Conservation (phyloP, 2,329 filamentous ascomycete genomes). For the Ophiostoma sp. region DNA sequence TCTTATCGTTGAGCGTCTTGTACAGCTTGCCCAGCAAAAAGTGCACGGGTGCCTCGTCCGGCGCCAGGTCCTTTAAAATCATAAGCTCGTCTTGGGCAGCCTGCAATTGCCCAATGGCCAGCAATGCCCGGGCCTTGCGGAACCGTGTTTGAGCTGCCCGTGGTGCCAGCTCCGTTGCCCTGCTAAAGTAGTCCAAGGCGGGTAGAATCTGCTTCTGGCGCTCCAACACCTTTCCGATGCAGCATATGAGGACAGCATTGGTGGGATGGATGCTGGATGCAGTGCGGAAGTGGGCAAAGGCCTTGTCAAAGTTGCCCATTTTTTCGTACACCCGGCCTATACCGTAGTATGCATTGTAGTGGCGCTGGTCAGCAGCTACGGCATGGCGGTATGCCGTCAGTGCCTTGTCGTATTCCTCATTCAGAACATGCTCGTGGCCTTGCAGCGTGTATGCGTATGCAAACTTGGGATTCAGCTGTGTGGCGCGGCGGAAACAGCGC, state of each 20-base stretch:
- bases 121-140: slow-evolving; percentile 83
- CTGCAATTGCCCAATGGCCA: slow-evolving; percentile 66
- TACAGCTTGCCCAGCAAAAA: slow-evolving; percentile 86
- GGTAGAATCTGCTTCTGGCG: slow-evolving; percentile 76
- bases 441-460: slow-evolving; percentile 95
- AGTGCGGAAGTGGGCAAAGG: slow-evolving; percentile 83
- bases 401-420: slow-evolving; percentile 96
- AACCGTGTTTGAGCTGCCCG: slow-evolving; percentile 78
- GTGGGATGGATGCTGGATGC: slow-evolving; percentile 87
- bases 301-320: slow-evolving; percentile 83
- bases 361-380: slow-evolving; percentile 77
- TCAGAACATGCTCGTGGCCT: slow-evolving; percentile 90
- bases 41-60: slow-evolving; percentile 93
- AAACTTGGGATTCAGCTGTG: slow-evolving; percentile 82
- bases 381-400: slow-evolving; percentile 80
- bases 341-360: slow-evolving; percentile 99
- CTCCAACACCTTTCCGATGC: slow-evolving; percentile 84
- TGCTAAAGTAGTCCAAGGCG: slow-evolving; percentile 75
- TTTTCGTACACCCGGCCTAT: slow-evolving; percentile 79
- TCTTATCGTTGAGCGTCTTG: slow-evolving; percentile 65
- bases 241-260: slow-evolving; percentile 87
- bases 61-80: slow-evolving; percentile 83
- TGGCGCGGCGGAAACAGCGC: slow-evolving; percentile 89
- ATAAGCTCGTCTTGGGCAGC: slow-evolving; percentile 76
- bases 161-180: slow-evolving; percentile 77